Base-by-base conservation (phyloP, 768 basidiomycete genomes). In the Zangia roseola region DNA sequence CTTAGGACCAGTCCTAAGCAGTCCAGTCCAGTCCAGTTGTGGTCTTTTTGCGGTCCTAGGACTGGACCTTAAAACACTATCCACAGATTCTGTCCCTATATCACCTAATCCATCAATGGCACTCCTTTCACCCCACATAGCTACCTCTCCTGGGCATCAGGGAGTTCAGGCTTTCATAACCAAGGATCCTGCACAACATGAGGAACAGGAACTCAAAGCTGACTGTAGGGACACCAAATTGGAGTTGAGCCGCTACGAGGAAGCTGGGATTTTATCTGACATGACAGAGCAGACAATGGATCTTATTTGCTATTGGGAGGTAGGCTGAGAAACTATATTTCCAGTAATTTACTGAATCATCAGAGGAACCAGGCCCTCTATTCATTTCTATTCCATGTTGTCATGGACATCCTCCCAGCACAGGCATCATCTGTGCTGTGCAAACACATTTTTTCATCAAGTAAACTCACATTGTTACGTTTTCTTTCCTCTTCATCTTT, bases 361-460 rank as follows among this genome's bases (percentile, higher is more conserved):
- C 31, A 34, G 31, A 33, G 10, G 14, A 34, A 33, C 33, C 7
- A 23, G 5, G 6, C 7, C 14, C 20, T 39, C 19, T 69, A 52
- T 47, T 64, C 64, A 9, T 54, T 57, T 1, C 33, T 70, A 9
- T 69, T 64, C 50, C n/a, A n/a, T 2, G 37, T 62, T 33, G 65
- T 68, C 0, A 57, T 68, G 47, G 69, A 71, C 40, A 43, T 61
- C 19, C 55, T 71, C 1, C 62, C 66, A 0, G 64, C 68, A 17
- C 70, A 69, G 41, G 70, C 58, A 12, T 70, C 68, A 12, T 52
- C 68, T 10, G 69, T 70, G 0, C 67, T 65, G 20, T 70, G 62
- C 40, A 68, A 71, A 23, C 46, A 53, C 0, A 58, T 65, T 13
- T 71, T 49, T 53, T 53, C 43, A 1, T 53, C 39, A 16, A 40